Base-by-base conservation (phyloP, 805 yeast species). In the Candida orba region DNA sequence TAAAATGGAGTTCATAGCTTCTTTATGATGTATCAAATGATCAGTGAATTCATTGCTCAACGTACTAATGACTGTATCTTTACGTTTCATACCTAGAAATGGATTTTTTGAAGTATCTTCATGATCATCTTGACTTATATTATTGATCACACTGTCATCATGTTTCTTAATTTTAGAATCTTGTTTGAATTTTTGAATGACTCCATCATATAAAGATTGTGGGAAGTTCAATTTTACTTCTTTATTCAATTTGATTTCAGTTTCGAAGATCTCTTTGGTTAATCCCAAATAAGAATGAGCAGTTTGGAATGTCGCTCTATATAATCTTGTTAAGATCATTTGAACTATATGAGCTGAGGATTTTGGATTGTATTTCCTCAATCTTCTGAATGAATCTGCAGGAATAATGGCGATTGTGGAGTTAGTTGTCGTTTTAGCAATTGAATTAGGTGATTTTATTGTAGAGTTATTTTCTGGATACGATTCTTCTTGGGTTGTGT, bases 331-430 rank as follows among this genome's bases (percentile, higher is more conserved):
- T 44, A 91, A 66, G 22, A 91, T 87, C 78, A 91, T 89, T 54
- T 95, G 96, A 13, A 91, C 91, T 27, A 93, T 90, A 61, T 90
- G 96, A 0, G 96, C 86, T 0, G 96, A 83, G 1, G 96, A 86
- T 49, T 84, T 78, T 6, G 98, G 98, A 57, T 81, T 87, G 53
- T 80, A 84, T 27, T 68, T 59, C 7, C 84, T 81, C 34, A 91
- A 73, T 42, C 84, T 69, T 43, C 76, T 72, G 53, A 91, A 93
- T 0, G 97, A 85, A 41, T 78, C 81, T 2, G 81, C 78, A 0
- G 99, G 99, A 14, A 91, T 90, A 32, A 91, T 84, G 1, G 98
- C 95, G 42, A 91, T 84, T 0, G 98, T 90, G 30, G 95, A 84
- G 34, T 76, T 78, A 3, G 70, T 66, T 8, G 76, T 74, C 0